Base-by-base conservation (phyloP, 1,284 basidiomycete genomes). In the Ganoderma meredithae region DNA sequence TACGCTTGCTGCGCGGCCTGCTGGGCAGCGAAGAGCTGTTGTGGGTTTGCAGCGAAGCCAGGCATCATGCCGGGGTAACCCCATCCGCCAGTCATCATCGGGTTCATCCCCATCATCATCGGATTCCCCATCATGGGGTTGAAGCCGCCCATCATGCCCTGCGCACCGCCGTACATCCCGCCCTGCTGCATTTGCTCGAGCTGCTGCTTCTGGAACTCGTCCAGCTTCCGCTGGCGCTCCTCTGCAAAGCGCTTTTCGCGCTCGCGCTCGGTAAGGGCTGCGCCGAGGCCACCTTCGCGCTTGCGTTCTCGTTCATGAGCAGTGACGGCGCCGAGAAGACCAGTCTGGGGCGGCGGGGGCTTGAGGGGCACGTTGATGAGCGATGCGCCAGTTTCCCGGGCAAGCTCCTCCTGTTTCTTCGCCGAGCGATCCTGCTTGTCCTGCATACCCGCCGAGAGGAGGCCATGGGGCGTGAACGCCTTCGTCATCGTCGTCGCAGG, bases 371-470 rank as follows among this genome's bases (percentile, higher is more conserved):
- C 95, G 77, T 97, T 97, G 81, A 99, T 92, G 66, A 99, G 86
- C 12, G 95, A 94, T 36, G 90, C 91, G 43, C 98, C 98, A 9
- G 86, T 89, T 80, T 97, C 95, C 58, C 97, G 87, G 7, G 97
- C 97, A 15, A 95, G 83, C 79, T 97, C 94, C 79, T 99, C 97
- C 76, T 98, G 95, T 63, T 92, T 88, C 80, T 97, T 97, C 10
- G 98, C 97, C 31, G 95, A 97, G 56, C 96, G 90, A 77, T 98
- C 96, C 76, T 96, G 91, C 80, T 96, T 97, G 79, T 99, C 97
- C 77, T 97, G 95, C 73, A 98, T 86, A 41, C 97, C 97, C 56
- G 96, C 95, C 69, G 96, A 96, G 49, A 99, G 88, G 15, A 99
- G 83, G 10, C 97, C 97, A 72, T 98, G 96, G 3, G 97, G 95